Base-by-base conservation (phyloP, 495 filamentous ascomycete genomes). In the Neurospora sp. region DNA sequence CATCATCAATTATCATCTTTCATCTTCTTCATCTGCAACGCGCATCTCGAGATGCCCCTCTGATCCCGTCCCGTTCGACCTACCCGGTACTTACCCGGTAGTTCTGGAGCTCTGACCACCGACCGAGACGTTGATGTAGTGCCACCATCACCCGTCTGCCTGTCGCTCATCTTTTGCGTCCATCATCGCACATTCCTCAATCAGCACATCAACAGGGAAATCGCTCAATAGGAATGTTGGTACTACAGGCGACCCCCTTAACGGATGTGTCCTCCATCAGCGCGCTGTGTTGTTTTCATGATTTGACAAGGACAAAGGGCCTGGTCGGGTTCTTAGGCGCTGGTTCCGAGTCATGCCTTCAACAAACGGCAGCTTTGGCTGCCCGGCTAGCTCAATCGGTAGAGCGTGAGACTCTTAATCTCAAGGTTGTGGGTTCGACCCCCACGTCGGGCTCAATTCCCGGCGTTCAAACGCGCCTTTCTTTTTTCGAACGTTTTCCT, bases 371-470 rank as follows among this genome's bases (percentile, higher is more conserved):
- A 66, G 54, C 54, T 31, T 66, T 62, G 23, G 54, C 54, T 62
- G 70, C 70, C 70, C 70, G 77, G 87, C 86, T 90, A 90, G 88
- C 88, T 90, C 88, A 90, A 89, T 90, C 88, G 88, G 88, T 88
- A 89, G 88, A 90, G 88, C 88, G 88, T 89, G 85, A 89, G 88
- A 90, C 88, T 90, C 88, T 90, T 90, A 90, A 62, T 62, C 54
- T 62, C 54, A 62, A 62, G 54, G 54, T 18, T 62, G 44, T 48
- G 44, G n/a, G 44, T 48, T 48, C 44, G 44, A 48, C 44, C 44
- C 44, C 44, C 44, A 48, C 46, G 46, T 54, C 46, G 46, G 46
- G 46, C 46, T 54, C 46, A 54, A 54, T 54, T 54, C 54, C 54
- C 54, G 54, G 27, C 27, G 54, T 35, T 62, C 6, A 4, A 31